A percentile compares a stretch with the other conserved stretches of the same genome.
phyloP scores from a whole-genome alignment of 108 stramenopile genomes.

The Nannochloropsis salina region DNA sequence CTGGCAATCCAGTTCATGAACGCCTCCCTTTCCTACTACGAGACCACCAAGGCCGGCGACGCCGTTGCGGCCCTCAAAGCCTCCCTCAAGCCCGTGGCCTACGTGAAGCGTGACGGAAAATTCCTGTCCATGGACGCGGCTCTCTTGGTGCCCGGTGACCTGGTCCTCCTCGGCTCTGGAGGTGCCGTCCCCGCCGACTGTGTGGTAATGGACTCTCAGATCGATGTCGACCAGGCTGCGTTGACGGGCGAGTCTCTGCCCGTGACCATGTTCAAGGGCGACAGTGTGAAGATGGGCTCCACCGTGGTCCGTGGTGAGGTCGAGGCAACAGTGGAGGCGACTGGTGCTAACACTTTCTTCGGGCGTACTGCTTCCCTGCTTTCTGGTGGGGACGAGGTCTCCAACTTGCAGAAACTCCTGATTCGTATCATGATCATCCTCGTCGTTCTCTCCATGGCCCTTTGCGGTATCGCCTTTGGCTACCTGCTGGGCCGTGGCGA shows the following conservation, averaged over 20 bases:
- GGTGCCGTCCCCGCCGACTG: conserved; percentile 43
- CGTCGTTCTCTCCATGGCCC: conserved; percentile 53
- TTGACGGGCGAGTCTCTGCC: conserved; percentile 75
- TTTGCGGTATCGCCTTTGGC: conserved; percentile 53
- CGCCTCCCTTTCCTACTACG: conserved; percentile 58
- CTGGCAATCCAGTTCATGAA: conserved; percentile 59
- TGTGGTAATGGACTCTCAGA: conserved; percentile 21
- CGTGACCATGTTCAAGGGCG: conserved; percentile 64
- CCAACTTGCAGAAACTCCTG: conserved; percentile 61
- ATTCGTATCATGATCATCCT: conserved; percentile 62
- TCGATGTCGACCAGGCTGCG: conserved; percentile 54
- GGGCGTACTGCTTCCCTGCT: conserved; percentile 66
- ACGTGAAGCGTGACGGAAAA: conserved; percentile 61
- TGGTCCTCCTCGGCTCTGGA: conserved; percentile 40
- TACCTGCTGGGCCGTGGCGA: background rate
- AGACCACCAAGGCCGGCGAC: conserved; percentile 64
- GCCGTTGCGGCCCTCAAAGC: conserved; percentile 66
- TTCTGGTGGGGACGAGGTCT: conserved; percentile 46
- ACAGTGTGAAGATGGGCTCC: conserved; percentile 62
- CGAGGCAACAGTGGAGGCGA: conserved; percentile 53
- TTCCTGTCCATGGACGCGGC: conserved; percentile 30
- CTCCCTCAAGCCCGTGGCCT: conserved; percentile 62
- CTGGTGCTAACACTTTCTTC: conserved; percentile 67
- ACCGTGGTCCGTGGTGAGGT: conserved; percentile 67
- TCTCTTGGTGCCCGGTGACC: conserved; percentile 40